phyloP scores from a whole-genome alignment of 208 protist species.

The Phytomonas francai region DNA sequence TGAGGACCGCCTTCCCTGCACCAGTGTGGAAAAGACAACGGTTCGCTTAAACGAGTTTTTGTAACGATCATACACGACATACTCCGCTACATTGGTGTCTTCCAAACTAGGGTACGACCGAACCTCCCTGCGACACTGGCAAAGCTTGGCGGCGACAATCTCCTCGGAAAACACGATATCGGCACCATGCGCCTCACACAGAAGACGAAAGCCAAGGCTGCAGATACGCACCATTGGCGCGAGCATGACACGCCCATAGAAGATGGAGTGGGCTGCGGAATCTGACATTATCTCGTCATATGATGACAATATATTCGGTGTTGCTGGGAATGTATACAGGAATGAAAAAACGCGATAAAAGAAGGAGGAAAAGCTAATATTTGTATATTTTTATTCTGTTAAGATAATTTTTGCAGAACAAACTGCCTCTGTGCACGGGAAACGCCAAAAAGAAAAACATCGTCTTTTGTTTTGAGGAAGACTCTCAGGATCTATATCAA shows the following conservation, averaged over 20 bases:
- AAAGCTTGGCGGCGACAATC: slow-evolving; percentile 92
- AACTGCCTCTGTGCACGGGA: not conserved
- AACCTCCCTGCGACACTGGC: slow-evolving; percentile 45
- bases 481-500: not conserved
- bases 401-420: not conserved
- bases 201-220: slow-evolving; percentile 88
- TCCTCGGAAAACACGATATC: slow-evolving; percentile 97
- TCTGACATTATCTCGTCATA: not conserved
- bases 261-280: slow-evolving; percentile 26
- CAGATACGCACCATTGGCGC: slow-evolving; percentile 95
- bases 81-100: slow-evolving; percentile 60
- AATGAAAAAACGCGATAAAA: slow-evolving; percentile 12
- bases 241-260: slow-evolving; percentile 75
- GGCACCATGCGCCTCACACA: slow-evolving; percentile 88
- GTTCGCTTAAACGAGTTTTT: slow-evolving; percentile 62
- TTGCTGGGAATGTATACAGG: not conserved
- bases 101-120: slow-evolving; percentile 35
- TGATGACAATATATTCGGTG: slow-evolving; percentile 4
- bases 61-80: slow-evolving; percentile 74
- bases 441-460: not conserved
- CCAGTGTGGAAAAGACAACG: slow-evolving; percentile 35
- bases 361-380: slow-evolving; percentile 7
- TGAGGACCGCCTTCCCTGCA: not conserved
- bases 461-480: not conserved
- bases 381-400: not conserved